Evolutionary conservation across 2,329 filamentous ascomycete species (phyloP).

Genomic region (Fusarium annulatum): DNA sequence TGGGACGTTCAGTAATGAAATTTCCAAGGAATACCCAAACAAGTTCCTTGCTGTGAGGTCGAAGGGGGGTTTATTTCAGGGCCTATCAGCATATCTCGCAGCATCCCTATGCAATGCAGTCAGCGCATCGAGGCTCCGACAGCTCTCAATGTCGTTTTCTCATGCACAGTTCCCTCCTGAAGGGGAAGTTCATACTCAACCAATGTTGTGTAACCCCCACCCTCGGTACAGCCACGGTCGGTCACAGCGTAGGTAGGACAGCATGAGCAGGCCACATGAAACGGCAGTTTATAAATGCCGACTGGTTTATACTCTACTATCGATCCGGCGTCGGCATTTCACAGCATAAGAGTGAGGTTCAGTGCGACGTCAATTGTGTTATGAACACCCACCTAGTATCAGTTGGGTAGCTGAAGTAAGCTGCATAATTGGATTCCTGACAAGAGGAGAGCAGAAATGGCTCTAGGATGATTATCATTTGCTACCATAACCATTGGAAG

Average conservation of each 20-base stretch:
- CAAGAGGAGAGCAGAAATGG: neutral
- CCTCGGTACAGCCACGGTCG: constrained; percentile 29
- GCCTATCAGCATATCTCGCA: neutral
- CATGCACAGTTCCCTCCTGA: neutral
- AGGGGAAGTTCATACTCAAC: constrained; percentile 9
- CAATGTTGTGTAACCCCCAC: constrained; percentile 32
- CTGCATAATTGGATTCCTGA: neutral
- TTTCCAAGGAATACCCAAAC: neutral
- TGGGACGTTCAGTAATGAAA: neutral
- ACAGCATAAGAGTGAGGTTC: neutral
- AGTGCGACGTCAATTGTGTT: neutral
- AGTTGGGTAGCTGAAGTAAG: neutral
- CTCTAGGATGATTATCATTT: neutral
- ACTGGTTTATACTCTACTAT: neutral
- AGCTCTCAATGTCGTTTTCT: neutral
- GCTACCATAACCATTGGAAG: neutral
- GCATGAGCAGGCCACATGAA: constrained; percentile 23
- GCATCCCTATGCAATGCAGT: neutral
- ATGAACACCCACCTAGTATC: neutral
- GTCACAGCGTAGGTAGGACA: constrained; percentile 29
- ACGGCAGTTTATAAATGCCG: constrained; percentile 4
- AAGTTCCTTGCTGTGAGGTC: neutral
- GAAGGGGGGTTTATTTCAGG: neutral
- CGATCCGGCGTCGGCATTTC: neutral
- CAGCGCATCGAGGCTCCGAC: neutral